phyloP scores from a whole-genome alignment of 768 basidiomycete genomes.

The Xanthoconium stramineum region DNA sequence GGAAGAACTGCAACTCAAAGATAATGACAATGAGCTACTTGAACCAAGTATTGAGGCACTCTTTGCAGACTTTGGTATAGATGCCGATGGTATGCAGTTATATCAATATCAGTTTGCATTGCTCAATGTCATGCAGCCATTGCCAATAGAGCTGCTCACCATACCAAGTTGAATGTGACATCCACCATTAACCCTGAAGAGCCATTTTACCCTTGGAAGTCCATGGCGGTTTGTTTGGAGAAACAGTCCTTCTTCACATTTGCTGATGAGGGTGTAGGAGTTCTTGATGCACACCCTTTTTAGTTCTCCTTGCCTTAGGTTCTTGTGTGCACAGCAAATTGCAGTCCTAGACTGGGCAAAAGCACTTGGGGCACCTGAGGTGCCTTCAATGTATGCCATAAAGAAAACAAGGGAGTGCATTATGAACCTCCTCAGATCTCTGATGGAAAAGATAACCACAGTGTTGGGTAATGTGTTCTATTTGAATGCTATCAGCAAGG shows the following conservation, averaged over 20 bases:
- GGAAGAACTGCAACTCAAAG: slow-evolving; percentile 9
- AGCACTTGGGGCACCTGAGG: slow-evolving; percentile 20
- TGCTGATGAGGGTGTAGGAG: slow-evolving; percentile 19
- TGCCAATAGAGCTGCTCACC: neutral
- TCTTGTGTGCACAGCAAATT: slow-evolving; percentile 29
- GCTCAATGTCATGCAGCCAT: neutral
- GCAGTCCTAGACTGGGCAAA: slow-evolving; percentile 30
- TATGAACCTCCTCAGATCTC: slow-evolving; percentile 20
- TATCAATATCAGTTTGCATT: neutral
- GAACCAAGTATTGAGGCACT: neutral
- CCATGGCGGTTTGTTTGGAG: neutral
- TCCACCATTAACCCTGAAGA: neutral
- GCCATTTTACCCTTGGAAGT: slow-evolving; percentile 7
- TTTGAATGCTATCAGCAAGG: slow-evolving; percentile 17
- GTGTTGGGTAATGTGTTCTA: slow-evolving; percentile 29
- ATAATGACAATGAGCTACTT: neutral
- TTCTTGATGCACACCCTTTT: slow-evolving; percentile 32
- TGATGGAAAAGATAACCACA: slow-evolving; percentile 19
- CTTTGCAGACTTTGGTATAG: neutral
- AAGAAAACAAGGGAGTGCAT: slow-evolving; percentile 17
- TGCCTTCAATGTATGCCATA: slow-evolving; percentile 7
- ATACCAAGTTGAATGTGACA: neutral
- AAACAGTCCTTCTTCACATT: neutral
- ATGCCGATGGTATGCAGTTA: neutral
- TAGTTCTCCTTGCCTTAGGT: slow-evolving; percentile 28